phyloP scores from a whole-genome alignment of 768 basidiomycete genomes.

The Mycena leptocephala region DNA sequence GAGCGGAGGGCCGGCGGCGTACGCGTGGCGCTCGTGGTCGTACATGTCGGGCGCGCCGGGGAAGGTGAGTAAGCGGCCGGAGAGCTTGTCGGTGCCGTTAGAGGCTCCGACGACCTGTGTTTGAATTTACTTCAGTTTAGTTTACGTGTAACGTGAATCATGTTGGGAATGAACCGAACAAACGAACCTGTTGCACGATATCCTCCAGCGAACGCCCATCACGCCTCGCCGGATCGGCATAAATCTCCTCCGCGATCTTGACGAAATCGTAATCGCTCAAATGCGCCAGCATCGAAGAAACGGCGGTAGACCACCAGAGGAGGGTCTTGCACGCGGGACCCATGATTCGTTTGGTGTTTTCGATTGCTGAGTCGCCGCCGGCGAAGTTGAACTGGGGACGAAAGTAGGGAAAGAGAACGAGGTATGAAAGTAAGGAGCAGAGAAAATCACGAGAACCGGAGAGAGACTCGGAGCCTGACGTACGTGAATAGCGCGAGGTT shows the following conservation, averaged over 20 bases:
- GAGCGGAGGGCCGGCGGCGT: not conserved
- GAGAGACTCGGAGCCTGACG: not conserved
- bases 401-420: no score
- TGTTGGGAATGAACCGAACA: not conserved
- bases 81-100: constrained; percentile 19
- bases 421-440: not conserved
- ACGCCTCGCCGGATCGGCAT: constrained; percentile 1
- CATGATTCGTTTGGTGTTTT: constrained; percentile 6
- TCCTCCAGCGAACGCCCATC: constrained; percentile 11
- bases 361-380: not conserved
- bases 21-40: constrained; percentile 22
- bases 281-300: constrained; percentile 2
- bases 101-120: constrained; percentile 7
- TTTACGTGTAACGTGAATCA: no score
- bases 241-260: no score
- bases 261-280: constrained; percentile 22
- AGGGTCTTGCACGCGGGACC: no score
- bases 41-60: constrained; percentile 25
- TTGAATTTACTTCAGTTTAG: not conserved
- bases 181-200: constrained; percentile 8
- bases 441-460: no score
- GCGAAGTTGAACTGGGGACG: not conserved
- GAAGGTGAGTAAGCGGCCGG: not conserved
- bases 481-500: constrained; percentile 24
- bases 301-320: constrained; percentile 5